Evolutionary conservation across 1,284 basidiomycete genomes (phyloP), one percentile per base, ranked within the genome.

Genomic region (Sanghuangporus weigelae): DNA sequence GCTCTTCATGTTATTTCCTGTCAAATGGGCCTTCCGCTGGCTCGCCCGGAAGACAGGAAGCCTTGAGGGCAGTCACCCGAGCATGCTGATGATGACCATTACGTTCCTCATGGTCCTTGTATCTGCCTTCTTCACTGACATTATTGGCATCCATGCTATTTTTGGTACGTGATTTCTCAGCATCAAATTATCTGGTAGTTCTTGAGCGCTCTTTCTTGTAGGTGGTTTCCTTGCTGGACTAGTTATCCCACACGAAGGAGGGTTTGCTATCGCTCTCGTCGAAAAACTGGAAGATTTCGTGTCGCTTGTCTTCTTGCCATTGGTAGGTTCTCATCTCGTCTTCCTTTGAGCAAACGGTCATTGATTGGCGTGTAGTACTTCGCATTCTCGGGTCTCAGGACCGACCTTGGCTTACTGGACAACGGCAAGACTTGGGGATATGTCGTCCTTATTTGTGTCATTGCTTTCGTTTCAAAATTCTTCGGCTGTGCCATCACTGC

Each of bases 171-270:
- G 31, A 39, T 39, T 59, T 31, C 5, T 57, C 53, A 51, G 16
- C 21, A 56, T 46, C n/a, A 46, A 23, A 7, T 54, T 23, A 7
- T 56, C 50, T 23, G 50, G 23, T 23, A 21, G 7, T 39, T 26
- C 7, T 53, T 3, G 16, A 23, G 59, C 54, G 5, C 48, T 10
- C 11, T 36, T 39, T 59, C 42, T 44, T 26, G 16, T 62, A 87
- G 89, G 91, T 64, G 92, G 88, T 1, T 97, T 97, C 79, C 72
- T 97, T 60, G 90, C 92, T 21, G 95, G 95, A 50, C 79, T 97
- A 12, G 87, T 96, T 71, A 86, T 97, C 54, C 95, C 95, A 7
- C 90, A 94, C 68, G 88, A 95, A 58, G 90, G 91, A 61, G 93
- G 92, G 3, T 95, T 87, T 71, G 90, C 85, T 3, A 92, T 94